Base-by-base conservation (phyloP, 495 filamentous ascomycete genomes). In the Venustampulla echinocandica region DNA sequence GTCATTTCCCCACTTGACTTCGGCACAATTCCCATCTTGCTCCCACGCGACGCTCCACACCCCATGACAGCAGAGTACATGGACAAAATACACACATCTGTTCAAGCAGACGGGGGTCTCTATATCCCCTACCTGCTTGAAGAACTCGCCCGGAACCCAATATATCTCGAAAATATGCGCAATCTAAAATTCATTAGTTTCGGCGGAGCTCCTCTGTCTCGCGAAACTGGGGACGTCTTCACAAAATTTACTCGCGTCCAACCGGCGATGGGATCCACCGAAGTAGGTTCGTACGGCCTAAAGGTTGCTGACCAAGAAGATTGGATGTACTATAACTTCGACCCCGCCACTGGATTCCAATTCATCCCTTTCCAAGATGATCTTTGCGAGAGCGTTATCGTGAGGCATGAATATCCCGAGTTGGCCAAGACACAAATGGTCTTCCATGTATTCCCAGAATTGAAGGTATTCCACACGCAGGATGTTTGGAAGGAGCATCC, bases 391-490 rank as follows among this genome's bases (percentile, higher is more conserved):
- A 32, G 10, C 43, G 44, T 39, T 44, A 42, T 33, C 56, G 50
- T 20, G 6, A 6, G n/a, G n/a, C 11, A 35, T 4, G n/a, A n/a
- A n/a, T n/a, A n/a, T n/a, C 27, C 27, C 7, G 18, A 35, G 33
- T 4, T 7, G 5, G 33, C 4, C n/a, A 6, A 15, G 5, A n/a
- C 6, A 14, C 75, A 76, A 36, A 61, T 67, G 4, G 48, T 71
- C 36, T 80, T 81, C 58, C 65, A 69, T 41, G 63, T 69, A 4
- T 80, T 75, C 43, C 75, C 74, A 0, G 61, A 80, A 11, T 13
- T 53, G 2, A 44, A 69, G 4, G 70, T 74, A 49, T 75, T 68
- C 50, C 58, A 62, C 24, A 76, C 71, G 10, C 74, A 75, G 24
- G 78, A 82, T 51, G 57, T 82, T 17, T 53, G 32, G n/a, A 38